Base-by-base conservation (phyloP, 2,329 filamentous ascomycete species). In the Xylariomycetidae sp. region DNA sequence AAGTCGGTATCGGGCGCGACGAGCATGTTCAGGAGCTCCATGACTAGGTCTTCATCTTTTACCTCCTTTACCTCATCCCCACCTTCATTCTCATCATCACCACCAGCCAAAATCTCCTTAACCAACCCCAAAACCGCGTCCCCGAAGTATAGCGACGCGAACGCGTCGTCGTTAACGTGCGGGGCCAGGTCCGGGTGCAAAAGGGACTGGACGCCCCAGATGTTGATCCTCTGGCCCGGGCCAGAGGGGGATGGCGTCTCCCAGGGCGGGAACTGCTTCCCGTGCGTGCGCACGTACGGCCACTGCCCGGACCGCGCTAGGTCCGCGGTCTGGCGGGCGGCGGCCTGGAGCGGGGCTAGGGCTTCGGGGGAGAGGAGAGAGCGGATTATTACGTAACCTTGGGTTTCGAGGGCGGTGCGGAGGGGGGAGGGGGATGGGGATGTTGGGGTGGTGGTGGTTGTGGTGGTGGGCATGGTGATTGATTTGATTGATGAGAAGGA, bases 201-300 rank as follows among this genome's bases (percentile, higher is more conserved):
- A 5, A 94, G 72, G 59, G 89, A 85, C 67, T 94, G 88, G 3
- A 94, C 82, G 43, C 87, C 88, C 88, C 88, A 94, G 59, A 94
- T 94, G n/a, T n/a, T n/a, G n/a, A n/a, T n/a, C n/a, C n/a, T n/a
- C n/a, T n/a, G n/a, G 14, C 86, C 86, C 32, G 70, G 67, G 1
- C 67, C 59, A 0, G 63, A 64, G 0, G 67, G 57, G 2, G 64
- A 61, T 2, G 70, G 64, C 31, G 67, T 68, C 4, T 74, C 67
- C 88, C 88, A 94, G 0, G 88, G 88, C 1, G 88, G 88, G 63
- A 94, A 95, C 61, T 94, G 88, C 61, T 94, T 94, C 34, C 85
- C 85, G 3, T 92, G 75, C 1, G 85, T 90, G 44, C 88, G 83
- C 51, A 94, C 80, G 61, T 84, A 74, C 3, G 85, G 85, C 88